Percentiles rank a stretch among this genome's conserved stretches.
Evolutionary conservation across 306 rosid genomes (phyloP).

Genomic region (Acacia melanoxylon): DNA sequence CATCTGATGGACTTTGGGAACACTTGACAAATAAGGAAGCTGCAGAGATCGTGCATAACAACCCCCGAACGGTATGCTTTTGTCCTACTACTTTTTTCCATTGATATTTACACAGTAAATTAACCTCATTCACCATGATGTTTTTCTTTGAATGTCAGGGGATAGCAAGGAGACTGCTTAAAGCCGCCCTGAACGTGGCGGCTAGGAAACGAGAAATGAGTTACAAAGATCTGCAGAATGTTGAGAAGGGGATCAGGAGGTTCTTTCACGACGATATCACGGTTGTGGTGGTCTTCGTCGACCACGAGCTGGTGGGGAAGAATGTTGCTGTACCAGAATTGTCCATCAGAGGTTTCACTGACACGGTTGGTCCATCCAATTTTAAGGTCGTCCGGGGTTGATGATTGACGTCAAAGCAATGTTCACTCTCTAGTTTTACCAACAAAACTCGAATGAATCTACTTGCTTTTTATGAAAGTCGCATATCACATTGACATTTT

Average conservation of each 20-base stretch:
- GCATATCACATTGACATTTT: constrained; percentile 45
- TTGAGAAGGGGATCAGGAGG: constrained; percentile 70
- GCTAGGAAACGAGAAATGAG: constrained; percentile 71
- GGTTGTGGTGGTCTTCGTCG: constrained; percentile 70
- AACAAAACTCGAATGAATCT: constrained; percentile 38
- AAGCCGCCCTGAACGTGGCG: constrained; percentile 66
- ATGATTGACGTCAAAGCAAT: constrained; percentile 46
- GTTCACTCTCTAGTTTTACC: constrained; percentile 34
- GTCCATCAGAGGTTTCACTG: constrained; percentile 69
- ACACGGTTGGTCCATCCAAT: constrained; percentile 71
- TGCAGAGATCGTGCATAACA: constrained; percentile 67
- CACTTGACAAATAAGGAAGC: constrained; percentile 79
- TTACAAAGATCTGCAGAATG: constrained; percentile 70
- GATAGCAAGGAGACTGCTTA: constrained; percentile 69
- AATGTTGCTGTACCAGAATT: constrained; percentile 54
- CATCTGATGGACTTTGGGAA: constrained; percentile 96
- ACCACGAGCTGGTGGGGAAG: constrained; percentile 58
- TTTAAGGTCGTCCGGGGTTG: constrained; percentile 51
- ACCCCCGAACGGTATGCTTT: constrained; percentile 61
- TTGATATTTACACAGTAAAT: background rate
- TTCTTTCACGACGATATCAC: constrained; percentile 82
- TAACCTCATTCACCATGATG: background rate
- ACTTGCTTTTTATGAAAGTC: constrained; percentile 32
- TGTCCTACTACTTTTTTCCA: background rate
- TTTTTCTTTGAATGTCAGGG: constrained; percentile 53